Conservation (phyloP, 2,329 filamentous ascomycete genomes). For the Trichoderma atroviride region DNA sequence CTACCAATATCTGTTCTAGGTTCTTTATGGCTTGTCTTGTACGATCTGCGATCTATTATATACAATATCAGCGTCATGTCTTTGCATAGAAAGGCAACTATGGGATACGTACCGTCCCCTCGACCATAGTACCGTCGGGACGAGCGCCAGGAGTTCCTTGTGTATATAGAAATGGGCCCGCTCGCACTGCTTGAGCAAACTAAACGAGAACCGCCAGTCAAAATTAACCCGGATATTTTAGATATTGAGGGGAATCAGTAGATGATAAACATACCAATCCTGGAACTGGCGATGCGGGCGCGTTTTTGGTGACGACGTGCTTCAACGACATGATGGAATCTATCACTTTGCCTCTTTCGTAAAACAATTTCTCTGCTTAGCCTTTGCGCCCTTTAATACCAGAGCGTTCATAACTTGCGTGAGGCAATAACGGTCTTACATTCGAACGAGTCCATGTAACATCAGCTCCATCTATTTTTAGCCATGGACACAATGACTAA, state of each 20-base stretch:
- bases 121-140: background rate
- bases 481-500: background rate
- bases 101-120: background rate
- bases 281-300: background rate
- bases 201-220: background rate
- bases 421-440: background rate
- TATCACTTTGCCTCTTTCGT: background rate
- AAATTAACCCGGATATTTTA: too few species aligned
- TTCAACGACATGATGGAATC: background rate
- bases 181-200: background rate
- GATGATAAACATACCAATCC: background rate
- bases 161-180: background rate
- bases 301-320: background rate
- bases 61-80: background rate
- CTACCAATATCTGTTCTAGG: background rate
- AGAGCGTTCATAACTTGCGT: background rate
- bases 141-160: background rate
- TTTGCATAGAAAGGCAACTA: background rate
- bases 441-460: background rate
- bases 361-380: background rate
- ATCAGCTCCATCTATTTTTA: background rate
- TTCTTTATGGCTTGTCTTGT: background rate
- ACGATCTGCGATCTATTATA: background rate
- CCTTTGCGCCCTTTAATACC: background rate
- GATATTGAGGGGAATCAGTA: background rate